A percentile compares a stretch with the other conserved stretches of the same genome.
phyloP scores from a whole-genome alignment of 1,284 basidiomycete species.

The Cryptococcus sp. region DNA sequence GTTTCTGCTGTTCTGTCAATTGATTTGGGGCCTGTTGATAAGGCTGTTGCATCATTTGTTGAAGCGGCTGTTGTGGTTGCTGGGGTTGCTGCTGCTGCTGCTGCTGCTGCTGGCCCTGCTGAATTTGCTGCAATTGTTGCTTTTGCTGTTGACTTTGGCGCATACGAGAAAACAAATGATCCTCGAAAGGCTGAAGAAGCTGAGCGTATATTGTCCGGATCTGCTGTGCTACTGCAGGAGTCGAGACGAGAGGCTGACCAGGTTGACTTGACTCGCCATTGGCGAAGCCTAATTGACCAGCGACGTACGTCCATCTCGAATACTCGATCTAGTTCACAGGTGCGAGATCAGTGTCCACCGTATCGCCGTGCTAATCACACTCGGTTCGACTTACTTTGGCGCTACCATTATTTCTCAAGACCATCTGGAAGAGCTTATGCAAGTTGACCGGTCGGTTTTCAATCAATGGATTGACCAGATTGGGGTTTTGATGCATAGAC shows the following conservation, averaged over 20 bases:
- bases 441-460: slow-evolving; percentile 34
- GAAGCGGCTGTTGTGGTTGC: slow-evolving; percentile 6
- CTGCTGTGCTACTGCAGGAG: slow-evolving; percentile 30
- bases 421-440: slow-evolving; percentile 35
- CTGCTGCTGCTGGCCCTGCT: slow-evolving; percentile 4
- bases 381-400: slow-evolving; percentile 27
- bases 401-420: slow-evolving; percentile 40
- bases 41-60: slow-evolving; percentile 6
- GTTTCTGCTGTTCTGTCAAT: slow-evolving; percentile 28
- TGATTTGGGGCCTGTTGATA: slow-evolving; percentile 5
- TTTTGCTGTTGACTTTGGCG: slow-evolving; percentile 11
- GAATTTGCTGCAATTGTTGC: slow-evolving; percentile 9
- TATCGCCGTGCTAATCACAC: background rate
- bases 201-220: slow-evolving; percentile 29
- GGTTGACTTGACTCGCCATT: slow-evolving; percentile 18
- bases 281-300: slow-evolving; percentile 37
- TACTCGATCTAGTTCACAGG: slow-evolving; percentile 12
- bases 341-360: background rate
- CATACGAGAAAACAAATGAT: slow-evolving; percentile 21
- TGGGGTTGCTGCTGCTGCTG: slow-evolving; percentile 4
- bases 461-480: slow-evolving; percentile 19
- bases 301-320: slow-evolving; percentile 33
- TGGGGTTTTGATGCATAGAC: slow-evolving; percentile 11
- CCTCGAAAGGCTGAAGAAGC: slow-evolving; percentile 25
- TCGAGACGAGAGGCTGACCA: slow-evolving; percentile 30